Evolutionary conservation across 495 filamentous ascomycete genomes (phyloP), one percentile per base, ranked within the genome.

Genomic region (Penicillium salamii): DNA sequence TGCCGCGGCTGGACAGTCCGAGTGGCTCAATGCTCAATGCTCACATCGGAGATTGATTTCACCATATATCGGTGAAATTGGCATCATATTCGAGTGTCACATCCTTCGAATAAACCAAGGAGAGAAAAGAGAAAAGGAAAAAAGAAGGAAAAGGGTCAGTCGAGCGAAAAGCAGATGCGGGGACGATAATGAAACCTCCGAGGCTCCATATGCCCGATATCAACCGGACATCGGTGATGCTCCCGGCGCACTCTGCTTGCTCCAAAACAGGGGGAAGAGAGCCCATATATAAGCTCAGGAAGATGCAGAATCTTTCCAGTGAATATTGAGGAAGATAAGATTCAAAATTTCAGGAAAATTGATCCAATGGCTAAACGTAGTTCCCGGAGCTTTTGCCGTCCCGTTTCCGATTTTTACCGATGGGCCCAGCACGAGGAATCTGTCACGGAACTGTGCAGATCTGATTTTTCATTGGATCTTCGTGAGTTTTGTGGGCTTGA

Each of bases 351-450:
- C 2, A 36, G 38, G 12, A 42, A 44, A 26, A 24, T 26, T 17
- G 21, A 26, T 18, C 24, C 23, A 51, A 24, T 46, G 44, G 48
- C 52, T 46, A 54, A 62, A 55, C 41, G 40, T 53, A 54, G 53
- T 58, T 54, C 53, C 61, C 55, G 58, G 24, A 40, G 41, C 20
- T 35, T 28, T 32, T 47, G 24, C 47, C 46, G 32, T 32, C 14
- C 39, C 42, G 42, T 14, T 51, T 58, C 65, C 65, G 63, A 56
- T 50, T 61, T 63, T 50, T n/a, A 53, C 63, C 66, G 66, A 65
- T 42, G 37, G 31, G 29, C 48, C 50, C 49, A 32, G 20, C 24
- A 37, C 50, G 45, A 15, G 31, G 20, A 9, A 12, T 34, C 8
- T 3, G 9, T 4, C 18, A 6, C 32, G 18, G 21, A 39, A 21